Evolutionary conservation across 306 rosid species (phyloP).

Genomic region (Ormosia semicastrata): DNA sequence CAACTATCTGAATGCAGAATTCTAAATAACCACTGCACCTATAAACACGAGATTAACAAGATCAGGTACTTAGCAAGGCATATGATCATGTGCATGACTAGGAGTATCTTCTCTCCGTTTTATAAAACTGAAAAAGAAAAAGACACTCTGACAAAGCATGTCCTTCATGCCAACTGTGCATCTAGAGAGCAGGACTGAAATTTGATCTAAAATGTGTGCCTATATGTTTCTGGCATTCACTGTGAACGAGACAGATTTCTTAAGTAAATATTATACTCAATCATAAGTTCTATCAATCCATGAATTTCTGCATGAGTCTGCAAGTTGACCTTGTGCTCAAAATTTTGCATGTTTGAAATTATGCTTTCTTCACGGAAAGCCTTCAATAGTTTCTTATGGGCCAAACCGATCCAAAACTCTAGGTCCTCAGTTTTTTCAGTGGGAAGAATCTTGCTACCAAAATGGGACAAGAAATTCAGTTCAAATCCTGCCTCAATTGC

Average conservation of each 20-base stretch:
- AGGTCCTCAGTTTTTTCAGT: conserved; percentile 59
- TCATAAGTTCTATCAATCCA: background rate
- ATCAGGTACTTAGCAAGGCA: conserved; percentile 5
- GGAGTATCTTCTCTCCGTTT: background rate
- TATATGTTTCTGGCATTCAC: background rate
- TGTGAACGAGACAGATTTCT: background rate
- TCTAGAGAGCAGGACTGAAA: background rate
- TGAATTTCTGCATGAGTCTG: conserved; percentile 20
- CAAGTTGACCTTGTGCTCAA: conserved; percentile 49
- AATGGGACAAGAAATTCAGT: conserved; percentile 52
- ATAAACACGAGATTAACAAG: background rate
- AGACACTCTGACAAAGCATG: background rate
- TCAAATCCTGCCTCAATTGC: conserved; percentile 73
- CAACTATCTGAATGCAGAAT: conserved; percentile 3
- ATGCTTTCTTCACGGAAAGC: conserved; percentile 47
- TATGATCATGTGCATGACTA: background rate
- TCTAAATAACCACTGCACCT: background rate
- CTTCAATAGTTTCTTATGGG: conserved; percentile 51
- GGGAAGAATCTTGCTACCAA: conserved; percentile 57
- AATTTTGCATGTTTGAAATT: conserved; percentile 34
- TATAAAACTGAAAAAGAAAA: background rate
- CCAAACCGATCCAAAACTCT: conserved; percentile 75
- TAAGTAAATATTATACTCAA: background rate
- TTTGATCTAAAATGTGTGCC: background rate
- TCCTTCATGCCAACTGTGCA: background rate